Evolutionary conservation across 2,329 filamentous ascomycete species (phyloP).

Genomic region (Graphilbum fragrans): DNA sequence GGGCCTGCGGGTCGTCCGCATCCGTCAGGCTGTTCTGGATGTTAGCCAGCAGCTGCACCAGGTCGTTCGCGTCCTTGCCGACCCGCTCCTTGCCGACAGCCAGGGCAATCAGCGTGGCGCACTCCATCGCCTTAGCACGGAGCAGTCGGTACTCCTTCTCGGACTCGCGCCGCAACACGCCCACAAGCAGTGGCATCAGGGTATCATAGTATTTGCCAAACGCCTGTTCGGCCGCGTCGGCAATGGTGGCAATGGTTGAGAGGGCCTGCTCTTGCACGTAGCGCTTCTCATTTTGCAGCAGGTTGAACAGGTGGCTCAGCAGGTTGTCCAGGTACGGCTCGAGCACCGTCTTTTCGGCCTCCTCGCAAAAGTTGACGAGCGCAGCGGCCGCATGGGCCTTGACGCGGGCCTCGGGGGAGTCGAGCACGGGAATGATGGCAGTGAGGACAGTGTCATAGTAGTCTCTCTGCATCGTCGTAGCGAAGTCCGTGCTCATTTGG

Average conservation of each 20-base stretch:
- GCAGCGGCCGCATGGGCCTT: slow-evolving; percentile 97
- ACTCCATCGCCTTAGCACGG: slow-evolving; percentile 97
- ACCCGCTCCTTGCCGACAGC: slow-evolving; percentile 91
- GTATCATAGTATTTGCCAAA: slow-evolving; percentile 94
- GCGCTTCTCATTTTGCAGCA: slow-evolving; percentile 83
- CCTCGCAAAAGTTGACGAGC: slow-evolving; percentile 97
- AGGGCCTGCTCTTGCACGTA: slow-evolving; percentile 97
- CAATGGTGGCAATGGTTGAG: slow-evolving; percentile 95
- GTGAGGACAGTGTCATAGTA: slow-evolving; percentile 81
- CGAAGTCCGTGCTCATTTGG: slow-evolving; percentile 99
- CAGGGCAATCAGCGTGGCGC: slow-evolving; percentile 86
- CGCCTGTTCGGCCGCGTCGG: slow-evolving; percentile 91
- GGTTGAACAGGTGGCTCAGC: slow-evolving; percentile 70
- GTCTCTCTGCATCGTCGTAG: slow-evolving; percentile 93
- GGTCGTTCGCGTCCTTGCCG: slow-evolving; percentile 70
- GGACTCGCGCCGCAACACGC: slow-evolving; percentile 77
- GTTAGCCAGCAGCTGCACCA: slow-evolving; percentile 76
- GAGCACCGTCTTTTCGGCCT: slow-evolving; percentile 82
- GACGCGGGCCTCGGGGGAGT: slow-evolving; percentile 82
- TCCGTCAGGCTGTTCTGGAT: slow-evolving; percentile 84
- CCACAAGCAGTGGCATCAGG: slow-evolving; percentile 88
- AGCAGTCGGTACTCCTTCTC: slow-evolving; percentile 87
- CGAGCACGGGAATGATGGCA: slow-evolving; percentile 83
- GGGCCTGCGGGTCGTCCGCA: slow-evolving; percentile 86
- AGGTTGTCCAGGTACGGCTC: slow-evolving; percentile 90